These are phyloP conservation scores for Malassezia vespertilionis DNA, from an alignment of 1,284 basidiomycete species.

Conservation along the genomic window DNA sequence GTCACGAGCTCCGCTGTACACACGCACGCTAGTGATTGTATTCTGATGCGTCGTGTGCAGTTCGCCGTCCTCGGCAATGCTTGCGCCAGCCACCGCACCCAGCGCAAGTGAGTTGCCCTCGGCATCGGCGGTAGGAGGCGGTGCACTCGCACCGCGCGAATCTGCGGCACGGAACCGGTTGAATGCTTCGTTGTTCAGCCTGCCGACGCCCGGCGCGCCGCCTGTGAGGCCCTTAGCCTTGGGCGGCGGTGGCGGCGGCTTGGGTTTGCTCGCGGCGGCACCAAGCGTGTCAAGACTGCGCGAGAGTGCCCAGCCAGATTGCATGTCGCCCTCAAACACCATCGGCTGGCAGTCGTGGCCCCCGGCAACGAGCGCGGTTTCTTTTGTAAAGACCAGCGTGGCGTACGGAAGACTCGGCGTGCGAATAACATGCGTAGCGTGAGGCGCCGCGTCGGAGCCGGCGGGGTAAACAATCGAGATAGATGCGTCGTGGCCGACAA, in stretches of 20 bases:
- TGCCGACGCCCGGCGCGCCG: constrained; percentile 56
- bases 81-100: constrained; percentile 54
- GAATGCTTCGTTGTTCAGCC: constrained; percentile 87
- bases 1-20: constrained; percentile 47
- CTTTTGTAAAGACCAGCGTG: constrained; percentile 61
- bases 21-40: constrained; percentile 67
- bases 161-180: constrained; percentile 90
- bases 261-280: constrained; percentile 32
- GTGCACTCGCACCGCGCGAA: constrained; percentile 57
- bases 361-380: constrained; percentile 61
- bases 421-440: constrained; percentile 38
- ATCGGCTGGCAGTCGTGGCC: constrained; percentile 97
- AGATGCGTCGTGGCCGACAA: constrained; percentile 54
- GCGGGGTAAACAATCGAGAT: constrained; percentile 42
- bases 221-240: constrained; percentile 19
- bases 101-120: constrained; percentile 57
- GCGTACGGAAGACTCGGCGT: constrained; percentile 43
- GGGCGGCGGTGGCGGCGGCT: constrained; percentile 35
- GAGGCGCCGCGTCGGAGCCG: constrained; percentile 33
- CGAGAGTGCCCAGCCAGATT: constrained; percentile 31
- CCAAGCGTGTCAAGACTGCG: constrained; percentile 39
- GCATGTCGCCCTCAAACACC: constrained; percentile 44
- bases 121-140: constrained; percentile 39
- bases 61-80: constrained; percentile 58
- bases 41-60: constrained; percentile 76